phyloP scores from a whole-genome alignment of 31 red algal species.

The Endocladia muricata region DNA sequence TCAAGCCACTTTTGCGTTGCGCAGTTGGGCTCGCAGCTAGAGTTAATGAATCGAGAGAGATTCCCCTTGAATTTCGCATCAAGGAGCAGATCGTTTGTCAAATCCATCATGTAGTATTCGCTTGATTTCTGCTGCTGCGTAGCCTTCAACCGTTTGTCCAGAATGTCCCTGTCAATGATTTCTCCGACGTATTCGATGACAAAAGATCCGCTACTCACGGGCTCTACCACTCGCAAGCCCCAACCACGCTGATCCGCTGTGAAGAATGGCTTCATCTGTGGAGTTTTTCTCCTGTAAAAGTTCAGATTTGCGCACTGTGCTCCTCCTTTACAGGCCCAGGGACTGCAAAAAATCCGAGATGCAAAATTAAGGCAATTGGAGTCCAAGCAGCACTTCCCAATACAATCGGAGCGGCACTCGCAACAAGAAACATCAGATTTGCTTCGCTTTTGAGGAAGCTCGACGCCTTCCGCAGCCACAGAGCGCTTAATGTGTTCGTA shows the following conservation, averaged over 20 bases:
- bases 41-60: conserved; percentile 80
- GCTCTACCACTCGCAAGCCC: conserved; percentile 66
- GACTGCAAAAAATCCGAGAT: conserved; percentile 59
- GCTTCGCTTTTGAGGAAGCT: conserved; percentile 29
- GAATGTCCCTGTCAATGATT: conserved; percentile 61
- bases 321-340: conserved; percentile 41
- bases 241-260: conserved; percentile 76
- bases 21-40: conserved; percentile 75
- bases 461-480: conserved; percentile 38
- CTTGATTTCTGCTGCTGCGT: conserved; percentile 31
- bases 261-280: conserved; percentile 61
- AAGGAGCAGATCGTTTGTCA: conserved; percentile 67
- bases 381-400: conserved; percentile 25
- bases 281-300: conserved; percentile 68
- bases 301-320: conserved; percentile 55
- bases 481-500: conserved; percentile 61
- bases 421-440: conserved; percentile 27
- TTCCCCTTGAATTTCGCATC: conserved; percentile 79
- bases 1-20: conserved; percentile 75
- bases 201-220: conserved; percentile 59
- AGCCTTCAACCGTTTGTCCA: conserved; percentile 53
- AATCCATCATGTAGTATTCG: conserved; percentile 82
- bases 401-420: conserved; percentile 19
- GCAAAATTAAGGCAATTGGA: conserved; percentile 57
- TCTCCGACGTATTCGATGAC: conserved; percentile 92